Conservation (phyloP, 202 grass and related monocot species). For the Setaria viridis region DNA sequence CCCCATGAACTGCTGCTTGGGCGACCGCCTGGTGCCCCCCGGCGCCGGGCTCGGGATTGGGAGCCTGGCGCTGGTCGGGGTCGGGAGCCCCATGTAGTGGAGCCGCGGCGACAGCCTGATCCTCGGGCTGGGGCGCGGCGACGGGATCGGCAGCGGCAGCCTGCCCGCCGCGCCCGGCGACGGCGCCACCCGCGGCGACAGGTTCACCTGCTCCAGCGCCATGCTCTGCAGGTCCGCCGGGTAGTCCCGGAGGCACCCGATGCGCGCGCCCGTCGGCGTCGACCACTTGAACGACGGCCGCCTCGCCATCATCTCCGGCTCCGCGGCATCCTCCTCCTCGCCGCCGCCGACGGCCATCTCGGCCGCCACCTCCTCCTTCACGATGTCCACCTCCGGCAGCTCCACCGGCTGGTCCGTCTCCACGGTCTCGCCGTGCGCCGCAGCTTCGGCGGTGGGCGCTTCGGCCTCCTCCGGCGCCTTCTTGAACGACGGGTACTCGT, state of each 20-base stretch:
- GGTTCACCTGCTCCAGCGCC: constrained; percentile 95
- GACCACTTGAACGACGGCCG: constrained; percentile 78
- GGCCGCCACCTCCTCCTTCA: neutral
- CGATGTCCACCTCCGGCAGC: constrained; percentile 47
- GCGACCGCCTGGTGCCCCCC: constrained; percentile 48
- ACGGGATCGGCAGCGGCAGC: constrained; percentile 68
- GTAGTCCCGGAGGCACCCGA: constrained; percentile 93
- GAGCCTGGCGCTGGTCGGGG: constrained; percentile 58
- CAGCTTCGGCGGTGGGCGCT: constrained; percentile 2
- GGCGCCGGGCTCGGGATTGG: constrained; percentile 63
- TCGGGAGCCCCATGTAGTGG: constrained; percentile 86
- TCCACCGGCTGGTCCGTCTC: neutral
- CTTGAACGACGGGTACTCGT: constrained; percentile 61
- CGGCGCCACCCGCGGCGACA: constrained; percentile 68
- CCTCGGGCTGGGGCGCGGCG: constrained; percentile 82
- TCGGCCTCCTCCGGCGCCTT: constrained; percentile 39
- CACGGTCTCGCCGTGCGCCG: neutral
- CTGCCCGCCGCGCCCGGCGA: constrained; percentile 43
- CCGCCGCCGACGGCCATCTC: neutral
- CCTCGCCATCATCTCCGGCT: constrained; percentile 8
- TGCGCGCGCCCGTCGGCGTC: constrained; percentile 68
- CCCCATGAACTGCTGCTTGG: constrained; percentile 73
- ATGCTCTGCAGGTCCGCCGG: constrained; percentile 74
- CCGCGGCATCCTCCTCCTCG: neutral
- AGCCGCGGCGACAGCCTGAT: constrained; percentile 80